Base-by-base conservation (phyloP, 495 filamentous ascomycete genomes). In the Margaritispora aquatica region DNA sequence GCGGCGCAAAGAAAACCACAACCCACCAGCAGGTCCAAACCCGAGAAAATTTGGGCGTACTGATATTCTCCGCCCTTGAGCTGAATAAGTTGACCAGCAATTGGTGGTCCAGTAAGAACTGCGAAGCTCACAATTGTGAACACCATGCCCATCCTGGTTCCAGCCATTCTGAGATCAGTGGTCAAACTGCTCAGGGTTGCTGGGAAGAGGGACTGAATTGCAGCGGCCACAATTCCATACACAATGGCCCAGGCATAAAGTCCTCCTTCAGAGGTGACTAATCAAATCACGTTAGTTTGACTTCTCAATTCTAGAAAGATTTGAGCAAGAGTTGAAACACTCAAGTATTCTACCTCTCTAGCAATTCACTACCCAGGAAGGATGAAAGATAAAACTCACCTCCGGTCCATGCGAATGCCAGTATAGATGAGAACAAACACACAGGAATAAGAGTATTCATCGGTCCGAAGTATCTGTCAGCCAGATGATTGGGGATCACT, bases 81-180 rank as follows among this genome's bases (percentile, higher is more conserved):
- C 63, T 79, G 66, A 8, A 88, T 73, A 58, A 87, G 63, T 2
- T 78, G 80, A 0, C 89, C 90, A 0, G 84, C 87, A 59, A 95
- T 83, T 2, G 90, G 88, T 11, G 88, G 81, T 0, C 89, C 89
- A 26, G 86, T 88, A 26, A 94, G 72, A 22, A 79, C 79, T 0
- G 89, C 88, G 51, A 94, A 80, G 36, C 81, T 84, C 13, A 87
- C 79, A 41, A 91, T 82, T n/a, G 80, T 85, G 58, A 94, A 86
- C 24, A 86, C 79, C 88, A 94, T 92, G 5, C 89, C 91, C 77
- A 90, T 85, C 15, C 88, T 76, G 54, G 84, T 80, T 0, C 90
- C 88, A 21, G 79, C 76, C 69, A 88, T 90, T 26, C 79, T 77
- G 65, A 85, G 59, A 64, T 94, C 85, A 1, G 77, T 80, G 2